Evolutionary conservation across 1,139 yeast genomes (phyloP).

Genomic region (Yamadazyma membranifaciens): DNA sequence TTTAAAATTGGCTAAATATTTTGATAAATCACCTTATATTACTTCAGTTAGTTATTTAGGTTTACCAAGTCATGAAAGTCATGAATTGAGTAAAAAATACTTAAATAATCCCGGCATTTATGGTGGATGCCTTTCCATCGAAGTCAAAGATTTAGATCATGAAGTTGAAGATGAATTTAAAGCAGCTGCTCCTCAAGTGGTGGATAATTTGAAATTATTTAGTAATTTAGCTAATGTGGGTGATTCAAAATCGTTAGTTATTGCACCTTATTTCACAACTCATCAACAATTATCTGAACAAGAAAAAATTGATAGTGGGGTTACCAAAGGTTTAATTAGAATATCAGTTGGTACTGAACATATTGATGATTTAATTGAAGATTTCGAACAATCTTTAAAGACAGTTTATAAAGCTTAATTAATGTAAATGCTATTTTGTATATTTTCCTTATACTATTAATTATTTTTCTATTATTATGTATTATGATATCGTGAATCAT

Average conservation of each 20-base stretch:
- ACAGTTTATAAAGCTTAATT: conserved; percentile 33
- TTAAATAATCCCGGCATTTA: conserved; percentile 60
- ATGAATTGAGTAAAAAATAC: conserved; percentile 80
- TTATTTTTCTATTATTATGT: conserved; percentile 12
- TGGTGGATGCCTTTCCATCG: conserved; percentile 88
- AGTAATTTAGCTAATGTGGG: conserved; percentile 96
- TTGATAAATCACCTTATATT: conserved; percentile 72
- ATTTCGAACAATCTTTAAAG: conserved; percentile 78
- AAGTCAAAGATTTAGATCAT: conserved; percentile 56
- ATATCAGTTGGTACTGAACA: conserved; percentile 87
- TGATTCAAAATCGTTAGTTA: conserved; percentile 90
- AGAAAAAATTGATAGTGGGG: conserved; percentile 82
- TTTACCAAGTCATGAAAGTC: conserved; percentile 76
- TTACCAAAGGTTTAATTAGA: conserved; percentile 82
- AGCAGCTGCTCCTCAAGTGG: conserved; percentile 78
- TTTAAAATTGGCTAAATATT: conserved; percentile 72
- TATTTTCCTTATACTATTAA: conserved; percentile 33
- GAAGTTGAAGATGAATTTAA: conserved; percentile 55
- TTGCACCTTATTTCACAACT: conserved; percentile 94
- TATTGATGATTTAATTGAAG: conserved; percentile 84
- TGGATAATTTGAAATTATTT: conserved; percentile 77
- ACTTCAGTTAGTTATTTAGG: conserved; percentile 93
- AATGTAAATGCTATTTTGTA: background rate
- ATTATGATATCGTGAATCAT: background rate
- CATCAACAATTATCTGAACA: conserved; percentile 86